These are phyloP conservation scores for Monascus ruber DNA, from an alignment of 2,329 filamentous ascomycete genomes.

Conservation along the genomic window DNA sequence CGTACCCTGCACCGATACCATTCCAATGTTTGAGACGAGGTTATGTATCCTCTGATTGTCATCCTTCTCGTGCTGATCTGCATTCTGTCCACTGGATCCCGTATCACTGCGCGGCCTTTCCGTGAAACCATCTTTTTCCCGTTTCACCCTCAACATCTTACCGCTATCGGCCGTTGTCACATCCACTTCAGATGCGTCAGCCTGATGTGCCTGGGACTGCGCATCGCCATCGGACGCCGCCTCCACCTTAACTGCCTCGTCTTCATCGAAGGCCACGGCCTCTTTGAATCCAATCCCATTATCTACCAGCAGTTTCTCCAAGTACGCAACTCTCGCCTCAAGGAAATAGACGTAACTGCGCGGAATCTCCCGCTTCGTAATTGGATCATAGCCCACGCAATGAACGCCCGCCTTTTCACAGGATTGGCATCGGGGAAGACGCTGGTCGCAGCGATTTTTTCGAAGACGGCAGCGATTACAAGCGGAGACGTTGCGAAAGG, in stretches of 20 bases:
- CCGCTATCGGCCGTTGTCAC: constrained; percentile 7
- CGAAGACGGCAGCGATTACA: constrained; percentile 85
- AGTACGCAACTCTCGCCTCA: constrained; percentile 71
- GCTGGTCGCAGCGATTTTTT: constrained; percentile 93
- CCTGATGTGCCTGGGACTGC: constrained; percentile 5
- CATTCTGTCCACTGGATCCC: constrained; percentile 8
- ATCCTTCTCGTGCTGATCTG: constrained; percentile 38
- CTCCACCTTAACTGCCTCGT: constrained; percentile 22
- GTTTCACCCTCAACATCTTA: constrained; percentile 2
- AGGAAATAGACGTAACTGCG: constrained; percentile 90
- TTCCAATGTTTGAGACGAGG: constrained; percentile 57
- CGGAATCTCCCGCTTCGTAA: constrained; percentile 91
- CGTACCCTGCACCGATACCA: constrained; percentile 66
- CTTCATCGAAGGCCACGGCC: constrained; percentile 54
- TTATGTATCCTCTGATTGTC: constrained; percentile 53
- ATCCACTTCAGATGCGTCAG: constrained; percentile 8
- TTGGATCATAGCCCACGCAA: constrained; percentile 92
- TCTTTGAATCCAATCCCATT: constrained; percentile 63
- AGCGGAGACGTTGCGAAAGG: constrained; percentile 79
- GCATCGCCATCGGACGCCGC: constrained; percentile 14
- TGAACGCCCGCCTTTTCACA: constrained; percentile 87
- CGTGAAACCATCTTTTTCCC: constrained; percentile 9
- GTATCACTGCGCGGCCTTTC: constrained; percentile 5
- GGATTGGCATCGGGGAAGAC: constrained; percentile 76
- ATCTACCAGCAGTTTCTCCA: constrained; percentile 62